Conservation (phyloP, 306 rosid genomes). For the Rosa chinensis region DNA sequence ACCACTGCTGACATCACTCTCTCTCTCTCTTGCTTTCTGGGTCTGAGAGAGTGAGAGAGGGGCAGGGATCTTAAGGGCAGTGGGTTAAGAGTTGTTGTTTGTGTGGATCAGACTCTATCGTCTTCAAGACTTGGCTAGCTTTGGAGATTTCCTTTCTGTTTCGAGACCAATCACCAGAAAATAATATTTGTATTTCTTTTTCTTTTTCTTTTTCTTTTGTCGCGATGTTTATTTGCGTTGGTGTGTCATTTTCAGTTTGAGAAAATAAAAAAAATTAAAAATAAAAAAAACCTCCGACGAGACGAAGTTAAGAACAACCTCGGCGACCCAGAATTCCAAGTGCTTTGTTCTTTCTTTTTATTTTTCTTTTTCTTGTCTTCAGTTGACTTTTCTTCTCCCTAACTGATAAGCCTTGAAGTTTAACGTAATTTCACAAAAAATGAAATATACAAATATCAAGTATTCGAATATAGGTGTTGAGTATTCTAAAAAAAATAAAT, state of each 20-base stretch:
- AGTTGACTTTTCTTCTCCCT: neutral
- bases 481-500: too few relatives aligned
- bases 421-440: neutral
- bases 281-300: neutral
- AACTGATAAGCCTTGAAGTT: neutral
- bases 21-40: slow-evolving; percentile 2
- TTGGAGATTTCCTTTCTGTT: neutral
- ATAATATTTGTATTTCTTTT: neutral
- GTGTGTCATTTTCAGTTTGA: neutral
- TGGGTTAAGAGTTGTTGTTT: neutral
- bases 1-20: slow-evolving; percentile 28
- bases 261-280: neutral
- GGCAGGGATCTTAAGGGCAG: neutral
- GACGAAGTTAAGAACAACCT: neutral
- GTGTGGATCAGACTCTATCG: slow-evolving; percentile 12
- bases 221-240: neutral
- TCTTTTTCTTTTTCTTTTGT: neutral
- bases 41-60: neutral
- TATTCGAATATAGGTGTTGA: too few relatives aligned
- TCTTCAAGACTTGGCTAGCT: neutral
- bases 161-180: neutral
- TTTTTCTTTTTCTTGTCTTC: too few relatives aligned
- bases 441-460: too few relatives aligned
- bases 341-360: neutral
- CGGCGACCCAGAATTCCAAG: neutral